Evolutionary conservation across 345 rosid genomes (phyloP), one percentile per base, ranked within the genome.

Genomic region (Aegle marmelos): DNA sequence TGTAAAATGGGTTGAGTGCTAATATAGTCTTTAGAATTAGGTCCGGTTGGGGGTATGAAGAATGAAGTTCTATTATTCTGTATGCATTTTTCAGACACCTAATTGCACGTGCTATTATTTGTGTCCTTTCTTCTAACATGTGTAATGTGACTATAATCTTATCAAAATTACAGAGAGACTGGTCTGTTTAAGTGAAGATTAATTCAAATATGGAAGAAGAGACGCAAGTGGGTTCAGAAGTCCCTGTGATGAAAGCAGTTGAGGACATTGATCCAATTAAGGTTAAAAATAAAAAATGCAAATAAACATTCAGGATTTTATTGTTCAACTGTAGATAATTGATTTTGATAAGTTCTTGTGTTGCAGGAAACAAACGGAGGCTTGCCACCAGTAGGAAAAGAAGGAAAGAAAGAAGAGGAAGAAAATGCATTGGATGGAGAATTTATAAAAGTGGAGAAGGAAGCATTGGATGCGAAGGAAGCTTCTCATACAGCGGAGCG

Each of bases 361-460:
- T 80, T 70, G 33, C 85, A 91, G 99, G 86, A 74, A 37, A 68
- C 68, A 50, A 90, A 88, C 70, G 97, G 90, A 77, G 94, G 83
- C 21, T 65, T 79, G 81, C 79, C 80, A 16, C 75, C 79, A 57
- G 87, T 70, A 24, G 89, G 80, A 34, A 90, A 79, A 73, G 91
- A 65, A 78, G 89, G 81, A 36, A 90, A 83, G 79, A 92, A 89
- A 83, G 98, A 92, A 66, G 98, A 91, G 70, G 95, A 96, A 72
- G 99, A 93, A 81, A 85, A 87, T 63, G 80, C 84, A 61, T 77
- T 82, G 67, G 97, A 88, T 73, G 98, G 93, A 71, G 98, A 89
- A 79, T 97, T 97, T 87, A 93, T 97, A 61, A 97, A 97, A 81
- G 95, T 97, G 68, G 98, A 96, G 86, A 91, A 83, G 87, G 99